Base-by-base conservation (phyloP, 176 grass and related monocot species). In the Rhynchospora tenuis region DNA sequence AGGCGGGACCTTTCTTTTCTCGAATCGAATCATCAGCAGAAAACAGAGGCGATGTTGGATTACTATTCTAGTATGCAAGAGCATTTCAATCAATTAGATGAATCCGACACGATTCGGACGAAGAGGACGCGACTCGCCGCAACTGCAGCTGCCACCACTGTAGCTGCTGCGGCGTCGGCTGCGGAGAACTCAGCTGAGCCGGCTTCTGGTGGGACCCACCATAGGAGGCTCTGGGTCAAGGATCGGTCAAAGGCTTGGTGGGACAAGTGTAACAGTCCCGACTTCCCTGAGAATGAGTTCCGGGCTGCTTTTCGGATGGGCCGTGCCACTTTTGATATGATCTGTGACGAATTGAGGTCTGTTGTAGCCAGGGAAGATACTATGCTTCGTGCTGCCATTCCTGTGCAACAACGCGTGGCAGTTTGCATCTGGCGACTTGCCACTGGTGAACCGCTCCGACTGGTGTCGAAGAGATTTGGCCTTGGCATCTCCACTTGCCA, bases 401-500 rank as follows among this genome's bases (percentile, higher is more conserved):
- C 95, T 0, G 95, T 98, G 9, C 89, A 89, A 2, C 95, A 98
- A 77, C 95, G 92, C n/a, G 92, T 98, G 16, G 95, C 95, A 33
- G 95, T 98, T 80, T 98, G 92, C 89, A 63, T 98, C 66, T 98
- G 95, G 95, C 90, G 92, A 43, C 88, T 98, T 27, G 92, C 92
- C 73, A 98, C 95, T 10, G 95, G 95, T 16, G 95, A 98, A 82
- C 95, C 95, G 14, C 95, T 98, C 20, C 92, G 92, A 48, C 90
- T 98, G 1, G 95, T 98, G 12, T 98, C 95, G 59, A 98, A 94
- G 81, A 90, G 95, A 54, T 98, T 98, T 50, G 95, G 95, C 47
- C 95, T 98, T 10, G 95, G 95, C 56, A 98, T 94, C 87, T 98
- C 95, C 79, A 98, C 95, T 29, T 98, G 95, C 87, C 95, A 98